Base-by-base conservation (phyloP, 2,329 filamentous ascomycete genomes). In the Colletotrichum navitas region DNA sequence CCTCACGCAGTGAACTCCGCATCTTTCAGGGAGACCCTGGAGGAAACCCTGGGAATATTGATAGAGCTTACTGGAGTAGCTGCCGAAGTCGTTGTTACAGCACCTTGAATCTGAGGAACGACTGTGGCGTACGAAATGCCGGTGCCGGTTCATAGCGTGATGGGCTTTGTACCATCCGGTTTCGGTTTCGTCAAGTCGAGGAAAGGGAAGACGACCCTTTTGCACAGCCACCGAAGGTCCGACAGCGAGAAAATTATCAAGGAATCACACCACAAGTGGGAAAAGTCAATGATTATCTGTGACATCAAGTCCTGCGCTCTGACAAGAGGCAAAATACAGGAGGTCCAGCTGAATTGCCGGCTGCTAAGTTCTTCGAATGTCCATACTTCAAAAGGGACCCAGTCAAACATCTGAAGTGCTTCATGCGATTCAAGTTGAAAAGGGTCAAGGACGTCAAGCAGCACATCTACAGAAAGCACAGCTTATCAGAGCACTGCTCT, bases 361-460 rank as follows among this genome's bases (percentile, higher is more conserved):
- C 29, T 5, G 14, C 14, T 8, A 67, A 47, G 10, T 24, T 49
- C n/a, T 36, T 68, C 12, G 78, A 78, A 1, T 79, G 79, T 34
- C 79, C 78, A 0, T 80, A 76, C 41, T 78, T 75, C 41, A 80
- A 78, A 60, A 73, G 73, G 41, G 75, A 79, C 45, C 75, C 74
- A 1, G 63, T 74, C 10, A 66, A 72, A 7, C 74, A 80, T 63
- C 66, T 76, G 4, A 62, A 73, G 16, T 80, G 79, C 54, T 78
- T 77, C 55, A 68, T 61, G 39, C 75, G 75, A 14, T 64, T 68
- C 34, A 75, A 74, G 45, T 45, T 81, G 21, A 68, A 63, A 1
- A 71, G 74, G 1, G 74, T 79, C n/a, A 74, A 76, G 26, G 75
- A 79, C 39, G 78, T 80, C 10, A 79, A 80, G 36, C 78, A 80